Evolutionary conservation across 78 protist species (phyloP), one percentile per base, ranked within the genome.

Genomic region (Dictyostelium firmibasis): DNA sequence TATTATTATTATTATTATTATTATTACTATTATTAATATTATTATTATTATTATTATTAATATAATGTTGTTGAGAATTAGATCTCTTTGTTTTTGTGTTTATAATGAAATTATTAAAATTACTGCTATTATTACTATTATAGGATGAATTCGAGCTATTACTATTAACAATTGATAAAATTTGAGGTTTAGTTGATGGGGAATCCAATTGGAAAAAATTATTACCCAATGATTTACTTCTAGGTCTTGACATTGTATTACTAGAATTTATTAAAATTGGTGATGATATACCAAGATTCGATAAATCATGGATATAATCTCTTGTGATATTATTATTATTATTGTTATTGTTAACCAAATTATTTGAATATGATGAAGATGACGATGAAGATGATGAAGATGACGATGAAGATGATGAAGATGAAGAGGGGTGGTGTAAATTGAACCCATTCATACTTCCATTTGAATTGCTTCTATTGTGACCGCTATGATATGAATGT

Each of bases 151-250:
- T 50, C 1, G 50, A 31, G 3, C 23, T 25, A 41, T 41, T 33
- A 35, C n/a, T 43, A 27, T 78, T 35, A 20, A 41, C 29, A 16
- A 81, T 81, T 81, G 50, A 35, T 18, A 79, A 14, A 27, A 29
- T 44, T 79, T 79, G 44, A 14, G 84, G 43, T 14, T 36, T 25
- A 4, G 67, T 36, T 23, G 67, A 20, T n/a, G 84, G 77, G 2
- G 57, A 27, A 16, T 85, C 82, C 33, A 85, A 74, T n/a, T 44
- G 83, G 44, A 70, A 70, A 7, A 76, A 47, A 20, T 35, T 35
- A 18, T 50, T 33, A 74, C 92, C 62, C 29, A 85, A 74, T 75
- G 92, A 85, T 75, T 85, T 85, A 35, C 84, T 74, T 74, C 92
- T 70, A 11, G 92, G 83, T 67, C 83, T 47, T 13, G 81, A 70